phyloP scores from a whole-genome alignment of 192 early-diverging fungal genomes.

The Coemansia biformis region DNA sequence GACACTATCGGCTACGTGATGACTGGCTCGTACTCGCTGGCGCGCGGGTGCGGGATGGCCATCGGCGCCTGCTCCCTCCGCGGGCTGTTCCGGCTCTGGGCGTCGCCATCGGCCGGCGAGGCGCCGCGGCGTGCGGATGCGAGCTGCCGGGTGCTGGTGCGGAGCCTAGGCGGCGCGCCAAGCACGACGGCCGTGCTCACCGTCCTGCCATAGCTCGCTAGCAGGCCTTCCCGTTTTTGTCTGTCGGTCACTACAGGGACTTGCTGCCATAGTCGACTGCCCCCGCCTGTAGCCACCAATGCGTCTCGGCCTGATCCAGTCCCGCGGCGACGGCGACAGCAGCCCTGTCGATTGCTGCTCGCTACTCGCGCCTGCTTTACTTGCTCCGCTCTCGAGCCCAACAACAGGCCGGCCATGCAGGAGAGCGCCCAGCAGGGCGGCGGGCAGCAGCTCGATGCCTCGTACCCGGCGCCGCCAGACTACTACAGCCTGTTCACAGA shows the following conservation, averaged over 20 bases:
- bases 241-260: too few relatives aligned
- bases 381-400: too few relatives aligned
- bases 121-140: background rate
- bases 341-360: too few relatives aligned
- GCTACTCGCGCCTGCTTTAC: too few relatives aligned
- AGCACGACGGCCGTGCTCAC: slow-evolving; percentile 14
- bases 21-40: slow-evolving; percentile 44
- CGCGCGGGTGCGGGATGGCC: slow-evolving; percentile 43
- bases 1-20: slow-evolving; percentile 36
- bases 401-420: too few relatives aligned
- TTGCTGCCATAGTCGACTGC: too few relatives aligned
- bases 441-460: slow-evolving; percentile 45
- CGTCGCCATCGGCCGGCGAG: background rate
- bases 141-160: slow-evolving; percentile 7
- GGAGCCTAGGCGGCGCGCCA: slow-evolving; percentile 30
- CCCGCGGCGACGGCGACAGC: too few relatives aligned
- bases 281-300: too few relatives aligned
- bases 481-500: slow-evolving; percentile 63
- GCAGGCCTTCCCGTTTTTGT: too few relatives aligned
- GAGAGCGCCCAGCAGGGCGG: slow-evolving; percentile 12
- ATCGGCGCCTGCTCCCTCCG: slow-evolving; percentile 41
- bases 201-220: slow-evolving; percentile 11
- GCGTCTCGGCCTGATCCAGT: too few relatives aligned
- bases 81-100: slow-evolving; percentile 28
- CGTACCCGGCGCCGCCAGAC: slow-evolving; percentile 63